These are phyloP conservation scores for Centella asiatica DNA, from an alignment of 129 eudicot genomes.

Conservation along the genomic window DNA sequence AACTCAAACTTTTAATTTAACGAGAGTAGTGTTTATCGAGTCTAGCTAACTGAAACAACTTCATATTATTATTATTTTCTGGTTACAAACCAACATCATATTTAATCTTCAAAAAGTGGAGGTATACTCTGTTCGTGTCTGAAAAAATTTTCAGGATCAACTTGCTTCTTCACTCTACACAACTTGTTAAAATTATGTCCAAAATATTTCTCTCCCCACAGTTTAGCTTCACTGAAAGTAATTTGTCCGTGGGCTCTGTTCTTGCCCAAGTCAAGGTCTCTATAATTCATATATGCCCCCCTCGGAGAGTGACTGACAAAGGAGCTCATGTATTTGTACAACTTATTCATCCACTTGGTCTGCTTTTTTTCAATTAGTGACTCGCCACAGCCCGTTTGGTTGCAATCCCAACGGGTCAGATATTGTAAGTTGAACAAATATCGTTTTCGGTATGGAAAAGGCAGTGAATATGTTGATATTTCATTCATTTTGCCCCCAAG, in stretches of 20 bases:
- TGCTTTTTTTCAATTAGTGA: slow-evolving; percentile 1
- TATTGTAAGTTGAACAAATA: not conserved
- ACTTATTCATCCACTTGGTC: not conserved
- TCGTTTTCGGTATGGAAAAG: not conserved
- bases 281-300: not conserved
- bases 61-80: too few relatives aligned
- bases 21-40: too few relatives aligned
- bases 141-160: slow-evolving; percentile 6
- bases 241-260: not conserved
- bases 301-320: not conserved
- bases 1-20: too few relatives aligned
- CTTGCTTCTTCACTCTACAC: not conserved
- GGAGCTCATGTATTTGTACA: not conserved
- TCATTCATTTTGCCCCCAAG: not conserved
- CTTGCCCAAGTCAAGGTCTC: slow-evolving; percentile 7
- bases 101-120: too few relatives aligned
- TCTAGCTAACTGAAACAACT: too few relatives aligned
- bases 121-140: slow-evolving; percentile 1
- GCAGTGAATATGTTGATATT: not conserved
- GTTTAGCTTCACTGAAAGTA: not conserved
- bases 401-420: not conserved
- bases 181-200: not conserved
- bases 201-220: not conserved
- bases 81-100: too few relatives aligned
- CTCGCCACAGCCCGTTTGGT: too few relatives aligned